Evolutionary conservation across 768 basidiomycete genomes (phyloP).

Genomic region (Collybia sordida): DNA sequence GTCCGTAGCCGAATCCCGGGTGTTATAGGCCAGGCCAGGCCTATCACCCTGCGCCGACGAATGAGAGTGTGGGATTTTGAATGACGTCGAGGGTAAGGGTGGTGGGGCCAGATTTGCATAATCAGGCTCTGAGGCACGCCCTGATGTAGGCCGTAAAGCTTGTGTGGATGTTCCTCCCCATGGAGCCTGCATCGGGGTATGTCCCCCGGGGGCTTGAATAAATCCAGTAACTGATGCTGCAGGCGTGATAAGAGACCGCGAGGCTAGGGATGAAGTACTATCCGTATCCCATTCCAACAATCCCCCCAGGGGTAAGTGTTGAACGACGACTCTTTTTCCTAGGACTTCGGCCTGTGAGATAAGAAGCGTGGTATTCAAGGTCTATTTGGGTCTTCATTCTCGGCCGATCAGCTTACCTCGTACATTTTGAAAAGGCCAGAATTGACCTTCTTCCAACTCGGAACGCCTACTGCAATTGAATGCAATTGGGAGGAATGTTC

Average conservation of each 20-base stretch:
- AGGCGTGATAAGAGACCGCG: not conserved
- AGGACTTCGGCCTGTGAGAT: conserved; percentile 79
- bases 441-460: conserved; percentile 90
- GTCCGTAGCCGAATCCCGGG: too few species aligned
- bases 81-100: conserved; percentile 6
- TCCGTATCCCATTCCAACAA: conserved; percentile 62
- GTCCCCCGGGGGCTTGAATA: not conserved
- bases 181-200: conserved; percentile 8
- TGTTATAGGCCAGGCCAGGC: too few species aligned
- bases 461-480: conserved; percentile 84
- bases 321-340: conserved; percentile 93
- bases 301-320: conserved; percentile 87
- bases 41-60: not conserved
- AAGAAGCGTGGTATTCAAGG: too few species aligned
- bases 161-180: conserved; percentile 2
- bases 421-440: conserved; percentile 95
- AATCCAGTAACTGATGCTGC: too few species aligned
- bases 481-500: conserved; percentile 91
- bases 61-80: not conserved
- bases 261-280: not conserved
- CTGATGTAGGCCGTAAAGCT: too few species aligned
- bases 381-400: too few species aligned
- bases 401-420: conserved; percentile 47
- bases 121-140: not conserved
- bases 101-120: not conserved